phyloP scores from a whole-genome alignment of 306 rosid genomes.

The Lablab purpureus region DNA sequence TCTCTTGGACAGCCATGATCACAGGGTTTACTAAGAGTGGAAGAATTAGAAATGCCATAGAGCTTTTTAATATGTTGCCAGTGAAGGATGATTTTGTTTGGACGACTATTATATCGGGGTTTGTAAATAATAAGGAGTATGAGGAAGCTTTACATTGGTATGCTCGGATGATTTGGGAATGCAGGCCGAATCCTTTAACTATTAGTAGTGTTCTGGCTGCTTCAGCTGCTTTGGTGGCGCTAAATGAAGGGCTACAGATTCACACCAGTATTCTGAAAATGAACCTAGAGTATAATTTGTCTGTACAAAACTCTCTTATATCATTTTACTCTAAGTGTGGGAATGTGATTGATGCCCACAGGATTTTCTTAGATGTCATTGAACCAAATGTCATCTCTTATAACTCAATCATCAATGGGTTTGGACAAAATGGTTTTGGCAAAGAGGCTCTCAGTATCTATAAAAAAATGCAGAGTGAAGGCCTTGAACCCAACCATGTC shows the following conservation, averaged over 20 bases:
- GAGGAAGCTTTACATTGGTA: slow-evolving; percentile 77
- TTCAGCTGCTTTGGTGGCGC: slow-evolving; percentile 65
- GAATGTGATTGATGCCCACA: slow-evolving; percentile 62
- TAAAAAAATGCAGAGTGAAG: slow-evolving; percentile 65
- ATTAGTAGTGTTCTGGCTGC: slow-evolving; percentile 78
- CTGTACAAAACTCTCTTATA: slow-evolving; percentile 77
- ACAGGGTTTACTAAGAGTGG: slow-evolving; percentile 66
- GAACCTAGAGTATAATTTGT: slow-evolving; percentile 66
- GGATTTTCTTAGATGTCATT: slow-evolving; percentile 56
- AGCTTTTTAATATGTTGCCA: slow-evolving; percentile 68
- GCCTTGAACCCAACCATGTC: slow-evolving; percentile 60
- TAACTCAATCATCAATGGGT: slow-evolving; percentile 77
- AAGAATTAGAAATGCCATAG: slow-evolving; percentile 59
- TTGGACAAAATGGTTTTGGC: slow-evolving; percentile 79
- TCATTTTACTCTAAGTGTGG: slow-evolving; percentile 89
- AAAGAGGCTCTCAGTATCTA: slow-evolving; percentile 70
- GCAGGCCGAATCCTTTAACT: slow-evolving; percentile 67
- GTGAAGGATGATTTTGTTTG: slow-evolving; percentile 78
- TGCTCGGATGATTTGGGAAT: slow-evolving; percentile 59
- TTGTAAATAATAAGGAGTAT: slow-evolving; percentile 67
- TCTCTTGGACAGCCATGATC: slow-evolving; percentile 82
- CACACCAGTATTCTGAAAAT: slow-evolving; percentile 68
- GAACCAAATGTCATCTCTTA: slow-evolving; percentile 68
- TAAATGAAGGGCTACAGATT: slow-evolving; percentile 77
- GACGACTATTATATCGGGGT: slow-evolving; percentile 85